A percentile compares a stretch with the other conserved stretches of the same genome.
Evolutionary conservation across 805 yeast species (phyloP).

Genomic region (Saccharomyces mikatae): DNA sequence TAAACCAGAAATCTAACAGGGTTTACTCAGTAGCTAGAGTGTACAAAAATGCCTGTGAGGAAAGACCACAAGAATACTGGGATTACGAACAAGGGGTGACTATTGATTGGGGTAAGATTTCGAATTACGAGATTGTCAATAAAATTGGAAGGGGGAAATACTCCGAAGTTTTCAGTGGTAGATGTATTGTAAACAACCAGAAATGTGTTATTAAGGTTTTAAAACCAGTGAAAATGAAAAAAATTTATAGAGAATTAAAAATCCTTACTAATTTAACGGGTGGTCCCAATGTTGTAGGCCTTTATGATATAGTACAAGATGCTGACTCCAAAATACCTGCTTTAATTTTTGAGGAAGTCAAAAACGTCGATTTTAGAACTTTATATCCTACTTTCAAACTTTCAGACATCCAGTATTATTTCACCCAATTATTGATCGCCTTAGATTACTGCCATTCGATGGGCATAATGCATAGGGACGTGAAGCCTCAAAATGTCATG

Average conservation of each 20-base stretch:
- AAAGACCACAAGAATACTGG: conserved; percentile 78
- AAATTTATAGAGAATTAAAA: conserved; percentile 83
- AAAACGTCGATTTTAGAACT: conserved; percentile 79
- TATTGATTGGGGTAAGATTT: conserved; percentile 77
- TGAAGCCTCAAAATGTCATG: conserved; percentile 93
- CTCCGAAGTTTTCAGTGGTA: conserved; percentile 87
- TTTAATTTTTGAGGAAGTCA: conserved; percentile 73
- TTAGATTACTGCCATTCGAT: conserved; percentile 84
- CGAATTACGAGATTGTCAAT: conserved; percentile 74
- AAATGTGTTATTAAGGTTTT: conserved; percentile 82
- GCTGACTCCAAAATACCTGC: conserved; percentile 81
- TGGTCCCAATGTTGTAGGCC: conserved; percentile 71
- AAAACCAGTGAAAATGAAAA: conserved; percentile 88
- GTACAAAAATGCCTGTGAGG: conserved; percentile 68
- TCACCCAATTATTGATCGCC: conserved; percentile 73
- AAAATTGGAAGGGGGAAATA: conserved; percentile 91
- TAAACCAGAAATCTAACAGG: conserved; percentile 28
- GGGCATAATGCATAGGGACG: conserved; percentile 95
- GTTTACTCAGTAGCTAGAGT: conserved; percentile 62
- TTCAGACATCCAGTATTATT: conserved; percentile 71
- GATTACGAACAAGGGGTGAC: conserved; percentile 63
- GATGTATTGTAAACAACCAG: conserved; percentile 50
- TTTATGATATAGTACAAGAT: conserved; percentile 83
- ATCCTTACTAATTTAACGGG: conserved; percentile 76
- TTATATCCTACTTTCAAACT: conserved; percentile 74